A percentile compares a stretch with the other conserved stretches of the same genome.
Conservation (phyloP, 2,329 filamentous ascomycete species). For the Fusarium scirpi region DNA sequence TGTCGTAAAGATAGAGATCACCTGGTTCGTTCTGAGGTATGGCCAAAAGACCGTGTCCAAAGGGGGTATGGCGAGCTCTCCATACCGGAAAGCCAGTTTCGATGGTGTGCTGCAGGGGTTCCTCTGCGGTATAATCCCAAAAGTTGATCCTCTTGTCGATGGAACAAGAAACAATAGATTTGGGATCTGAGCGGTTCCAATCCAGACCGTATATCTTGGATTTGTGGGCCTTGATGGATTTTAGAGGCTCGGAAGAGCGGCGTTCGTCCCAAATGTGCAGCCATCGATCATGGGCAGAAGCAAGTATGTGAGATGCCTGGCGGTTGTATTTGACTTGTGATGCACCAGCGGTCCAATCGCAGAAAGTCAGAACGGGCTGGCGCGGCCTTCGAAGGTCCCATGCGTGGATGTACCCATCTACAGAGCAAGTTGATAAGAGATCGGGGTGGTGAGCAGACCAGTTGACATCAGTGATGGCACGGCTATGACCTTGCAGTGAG, state of each 20-base stretch:
- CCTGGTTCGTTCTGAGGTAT: slow-evolving; percentile 94
- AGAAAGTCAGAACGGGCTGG: slow-evolving; percentile 82
- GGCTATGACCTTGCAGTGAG: slow-evolving; percentile 82
- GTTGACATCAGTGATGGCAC: slow-evolving; percentile 96
- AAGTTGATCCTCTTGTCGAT: slow-evolving; percentile 93
- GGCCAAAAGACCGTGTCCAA: slow-evolving; percentile 84
- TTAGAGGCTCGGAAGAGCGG: slow-evolving; percentile 80
- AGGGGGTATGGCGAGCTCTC: slow-evolving; percentile 91
- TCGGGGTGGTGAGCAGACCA: slow-evolving; percentile 95
- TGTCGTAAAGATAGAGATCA: slow-evolving; percentile 86
- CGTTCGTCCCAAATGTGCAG: slow-evolving; percentile 92
- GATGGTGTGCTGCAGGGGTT: slow-evolving; percentile 80
- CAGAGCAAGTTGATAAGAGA: slow-evolving; percentile 87
- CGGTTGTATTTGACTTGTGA: slow-evolving; percentile 97
- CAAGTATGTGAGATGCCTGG: slow-evolving; percentile 85
- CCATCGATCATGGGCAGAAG: slow-evolving; percentile 89
- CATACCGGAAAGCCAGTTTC: slow-evolving; percentile 88
- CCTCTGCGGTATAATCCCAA: slow-evolving; percentile 80
- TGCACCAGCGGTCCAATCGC: slow-evolving; percentile 92
- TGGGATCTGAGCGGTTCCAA: slow-evolving; percentile 84
- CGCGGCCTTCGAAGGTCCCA: slow-evolving; percentile 86
- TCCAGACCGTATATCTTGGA: slow-evolving; percentile 97
- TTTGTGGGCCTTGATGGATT: slow-evolving; percentile 86
- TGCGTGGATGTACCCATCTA: slow-evolving; percentile 92
- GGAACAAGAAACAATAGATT: slow-evolving; percentile 85